These are phyloP conservation scores for Setaria viridis DNA, from an alignment of 202 grass and related monocot species.

Conservation along the genomic window DNA sequence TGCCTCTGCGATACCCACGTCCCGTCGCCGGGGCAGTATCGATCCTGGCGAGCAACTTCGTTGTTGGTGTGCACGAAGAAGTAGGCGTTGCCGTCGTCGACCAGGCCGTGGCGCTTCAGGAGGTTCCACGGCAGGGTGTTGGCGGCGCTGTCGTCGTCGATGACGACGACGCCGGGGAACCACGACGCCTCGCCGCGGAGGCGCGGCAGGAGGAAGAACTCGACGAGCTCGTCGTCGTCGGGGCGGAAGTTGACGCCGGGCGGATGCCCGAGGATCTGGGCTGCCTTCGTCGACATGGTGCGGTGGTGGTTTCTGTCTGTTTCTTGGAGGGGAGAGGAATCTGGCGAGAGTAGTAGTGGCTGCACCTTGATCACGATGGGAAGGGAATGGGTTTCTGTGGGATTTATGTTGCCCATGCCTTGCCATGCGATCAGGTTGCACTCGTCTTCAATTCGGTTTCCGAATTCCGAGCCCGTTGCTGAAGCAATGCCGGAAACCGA, in stretches of 20 bases:
- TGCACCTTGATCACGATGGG: too few species aligned
- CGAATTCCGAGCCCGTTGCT: too few species aligned
- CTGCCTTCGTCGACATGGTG: background rate
- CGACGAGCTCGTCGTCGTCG: background rate
- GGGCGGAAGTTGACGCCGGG: background rate
- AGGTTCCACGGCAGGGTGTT: background rate
- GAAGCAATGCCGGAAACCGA: too few species aligned
- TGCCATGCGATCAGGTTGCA: too few species aligned
- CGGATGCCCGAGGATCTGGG: background rate
- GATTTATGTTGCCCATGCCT: too few species aligned
- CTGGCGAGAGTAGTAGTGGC: too few species aligned
- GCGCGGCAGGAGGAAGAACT: background rate
- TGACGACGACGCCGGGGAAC: background rate
- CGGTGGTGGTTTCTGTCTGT: too few species aligned
- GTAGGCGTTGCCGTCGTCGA: background rate
- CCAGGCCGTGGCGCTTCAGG: background rate
- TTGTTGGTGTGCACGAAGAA: background rate
- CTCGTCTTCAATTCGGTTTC: too few species aligned
- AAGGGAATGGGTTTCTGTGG: too few species aligned
- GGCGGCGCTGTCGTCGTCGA: background rate
- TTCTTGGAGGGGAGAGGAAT: too few species aligned
- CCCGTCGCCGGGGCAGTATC: background rate
- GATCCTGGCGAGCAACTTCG: background rate
- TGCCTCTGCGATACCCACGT: background rate
- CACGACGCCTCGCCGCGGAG: too few species aligned